Evolutionary conservation across 2,329 filamentous ascomycete species (phyloP).

Genomic region (Clarireedia monteithiana): DNA sequence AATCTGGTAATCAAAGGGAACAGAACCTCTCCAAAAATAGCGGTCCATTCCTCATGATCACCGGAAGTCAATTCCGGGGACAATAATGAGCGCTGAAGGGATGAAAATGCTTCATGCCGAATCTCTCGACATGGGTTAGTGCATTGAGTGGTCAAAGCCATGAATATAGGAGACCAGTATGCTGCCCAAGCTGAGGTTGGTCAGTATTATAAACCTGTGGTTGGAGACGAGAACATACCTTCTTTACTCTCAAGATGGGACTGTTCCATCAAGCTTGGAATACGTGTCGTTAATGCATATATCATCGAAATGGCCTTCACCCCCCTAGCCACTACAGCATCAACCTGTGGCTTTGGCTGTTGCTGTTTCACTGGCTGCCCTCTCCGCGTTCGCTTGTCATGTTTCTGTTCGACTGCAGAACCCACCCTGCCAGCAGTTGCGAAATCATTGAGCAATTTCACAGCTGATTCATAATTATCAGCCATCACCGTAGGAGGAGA

Average conservation of each 20-base stretch:
- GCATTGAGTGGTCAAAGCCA: constrained; percentile 80
- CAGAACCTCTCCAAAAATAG: constrained; percentile 88
- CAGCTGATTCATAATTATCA: constrained; percentile 89
- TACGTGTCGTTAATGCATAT: constrained; percentile 71
- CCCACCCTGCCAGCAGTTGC: constrained; percentile 73
- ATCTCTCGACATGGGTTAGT: constrained; percentile 93
- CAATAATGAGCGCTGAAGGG: constrained; percentile 76
- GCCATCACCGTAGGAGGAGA: constrained; percentile 76
- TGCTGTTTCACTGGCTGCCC: constrained; percentile 38
- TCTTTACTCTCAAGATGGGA: constrained; percentile 85
- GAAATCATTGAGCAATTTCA: constrained; percentile 81
- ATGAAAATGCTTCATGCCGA: constrained; percentile 78
- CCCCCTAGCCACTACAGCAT: constrained; percentile 67
- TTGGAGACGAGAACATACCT: constrained; percentile 18
- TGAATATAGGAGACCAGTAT: constrained; percentile 95
- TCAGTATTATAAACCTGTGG: not conserved
- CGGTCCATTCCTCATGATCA: constrained; percentile 86
- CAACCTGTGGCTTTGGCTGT: constrained; percentile 31
- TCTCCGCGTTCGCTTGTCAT: constrained; percentile 43
- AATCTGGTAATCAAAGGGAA: constrained; percentile 85
- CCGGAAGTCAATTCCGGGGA: constrained; percentile 77
- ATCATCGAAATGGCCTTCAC: constrained; percentile 76
- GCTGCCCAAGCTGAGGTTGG: constrained; percentile 68
- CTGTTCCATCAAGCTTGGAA: constrained; percentile 81
- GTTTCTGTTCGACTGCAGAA: constrained; percentile 59